Evolutionary conservation across 192 early-diverging fungal species (phyloP), one percentile per base, ranked within the genome.

Genomic region (Mortierella alpina): DNA sequence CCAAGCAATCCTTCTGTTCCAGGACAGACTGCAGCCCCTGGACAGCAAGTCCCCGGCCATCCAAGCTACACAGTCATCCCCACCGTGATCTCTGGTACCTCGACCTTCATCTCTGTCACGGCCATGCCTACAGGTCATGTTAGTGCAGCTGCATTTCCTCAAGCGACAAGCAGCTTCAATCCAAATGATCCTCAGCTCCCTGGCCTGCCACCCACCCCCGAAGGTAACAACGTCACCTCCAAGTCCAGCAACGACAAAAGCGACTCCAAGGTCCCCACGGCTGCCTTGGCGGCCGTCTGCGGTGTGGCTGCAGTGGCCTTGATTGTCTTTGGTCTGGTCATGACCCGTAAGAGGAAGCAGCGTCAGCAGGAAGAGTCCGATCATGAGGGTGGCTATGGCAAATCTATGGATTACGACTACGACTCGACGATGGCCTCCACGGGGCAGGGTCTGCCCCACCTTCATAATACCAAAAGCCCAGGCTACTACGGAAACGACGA

Each of bases 241-340:
- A 70, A 70, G 31, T 14, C 18, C 59, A 63, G 17, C 44, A 55
- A 23, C 65, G 54, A 55, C 2, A 46, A 47, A 4, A 53, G 20
- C 40, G 44, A 47, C 47, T 45, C 59, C 5, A 78, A 70, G 23
- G 75, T 78, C 18, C 68, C 75, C 12, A 51, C 55, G 2, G 68
- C 68, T 3, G 61, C 75, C 0, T 58, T 78, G 50, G 68, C 55
- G 2, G 62, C 68, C 39, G 75, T 78, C 9, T 68, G 62, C 8
- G 75, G 68, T 7, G 68, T 66, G 2, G 75, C 75, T 23, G 75
- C 75, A 10, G 20, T 78, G 54, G 68, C 68, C 12, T 52, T 78
- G 75, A 70, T 78, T 47, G 75, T 78, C 56, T 78, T 78, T 78
- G 75, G 75, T 41, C 46, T 78, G 18, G 75, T 78, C 22, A 46